Evolutionary conservation across 106 monocot species (phyloP).

Genomic region (Dendrobium chrysotoxum): DNA sequence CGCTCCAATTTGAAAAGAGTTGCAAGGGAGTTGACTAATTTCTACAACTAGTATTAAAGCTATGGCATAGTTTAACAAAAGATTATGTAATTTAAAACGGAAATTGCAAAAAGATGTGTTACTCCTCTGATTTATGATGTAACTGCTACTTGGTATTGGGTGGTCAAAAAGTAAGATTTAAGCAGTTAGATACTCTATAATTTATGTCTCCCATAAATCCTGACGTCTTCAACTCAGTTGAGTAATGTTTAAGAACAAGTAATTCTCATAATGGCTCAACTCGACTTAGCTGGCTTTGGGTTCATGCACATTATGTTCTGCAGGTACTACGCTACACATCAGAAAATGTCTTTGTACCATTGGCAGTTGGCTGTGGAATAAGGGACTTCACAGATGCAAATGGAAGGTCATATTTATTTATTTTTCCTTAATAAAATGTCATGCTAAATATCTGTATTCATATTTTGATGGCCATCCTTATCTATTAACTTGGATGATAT

Average conservation of each 20-base stretch:
- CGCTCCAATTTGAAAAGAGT: too few relatives aligned
- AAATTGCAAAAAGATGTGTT: not conserved
- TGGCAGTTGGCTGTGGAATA: slow-evolving; percentile 98
- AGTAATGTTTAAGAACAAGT: too few relatives aligned
- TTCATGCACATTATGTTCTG: too few relatives aligned
- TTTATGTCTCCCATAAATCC: too few relatives aligned
- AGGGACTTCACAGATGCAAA: slow-evolving; percentile 95
- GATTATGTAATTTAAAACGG: not conserved
- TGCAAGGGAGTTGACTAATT: too few relatives aligned
- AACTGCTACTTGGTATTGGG: not conserved
- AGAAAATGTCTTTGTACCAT: slow-evolving; percentile 93
- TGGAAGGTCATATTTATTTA: slow-evolving; percentile 52
- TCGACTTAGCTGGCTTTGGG: too few relatives aligned
- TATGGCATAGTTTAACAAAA: not conserved
- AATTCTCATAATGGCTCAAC: too few relatives aligned
- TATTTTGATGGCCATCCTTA: not conserved
- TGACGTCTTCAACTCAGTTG: too few relatives aligned
- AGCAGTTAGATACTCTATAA: not conserved
- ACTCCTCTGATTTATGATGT: not conserved
- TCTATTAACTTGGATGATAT: not conserved
- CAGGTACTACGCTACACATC: slow-evolving; percentile 83
- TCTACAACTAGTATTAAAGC: too few relatives aligned
- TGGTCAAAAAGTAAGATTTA: not conserved
- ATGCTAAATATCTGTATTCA: not conserved
- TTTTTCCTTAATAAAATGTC: not conserved